Conservation (phyloP, 225 moss, liverwort and hornwort genomes). For the Anthoceros angustus region DNA sequence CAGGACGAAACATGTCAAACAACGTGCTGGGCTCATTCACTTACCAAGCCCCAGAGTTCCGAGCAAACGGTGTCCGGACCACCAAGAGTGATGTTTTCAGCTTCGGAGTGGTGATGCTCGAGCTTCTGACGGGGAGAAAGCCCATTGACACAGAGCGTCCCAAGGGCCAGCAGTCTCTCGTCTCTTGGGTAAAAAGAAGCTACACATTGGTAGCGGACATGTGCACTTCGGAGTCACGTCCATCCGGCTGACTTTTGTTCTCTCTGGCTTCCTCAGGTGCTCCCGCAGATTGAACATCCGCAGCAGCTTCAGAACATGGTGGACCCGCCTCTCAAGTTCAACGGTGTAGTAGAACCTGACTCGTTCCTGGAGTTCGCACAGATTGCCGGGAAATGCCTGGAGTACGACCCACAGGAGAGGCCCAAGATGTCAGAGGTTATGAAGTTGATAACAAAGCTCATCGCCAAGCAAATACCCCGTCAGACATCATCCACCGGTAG, state of each 20-base stretch:
- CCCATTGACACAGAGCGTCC: slow-evolving; percentile 14
- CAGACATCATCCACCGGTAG: slow-evolving; percentile 2
- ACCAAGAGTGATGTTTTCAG: slow-evolving; percentile 38
- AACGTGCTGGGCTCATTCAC: slow-evolving; percentile 1
- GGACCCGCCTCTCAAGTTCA: background rate
- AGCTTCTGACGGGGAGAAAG: slow-evolving; percentile 23
- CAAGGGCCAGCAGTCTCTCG: slow-evolving; percentile 1
- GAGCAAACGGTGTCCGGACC: slow-evolving; percentile 16
- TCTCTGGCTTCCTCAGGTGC: background rate
- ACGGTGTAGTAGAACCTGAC: background rate
- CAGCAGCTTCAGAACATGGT: background rate
- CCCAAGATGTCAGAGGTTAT: background rate
- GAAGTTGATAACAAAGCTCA: background rate
- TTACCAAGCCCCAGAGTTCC: background rate
- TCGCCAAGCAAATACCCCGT: background rate
- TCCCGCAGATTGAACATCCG: background rate
- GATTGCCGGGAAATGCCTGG: background rate
- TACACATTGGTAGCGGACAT: no score
- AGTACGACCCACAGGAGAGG: slow-evolving; percentile 1
- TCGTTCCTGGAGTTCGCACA: background rate
- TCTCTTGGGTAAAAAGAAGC: background rate
- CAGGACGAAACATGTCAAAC: slow-evolving; percentile 2
- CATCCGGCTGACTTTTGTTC: background rate
- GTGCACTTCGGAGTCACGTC: background rate
- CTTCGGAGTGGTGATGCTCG: slow-evolving; percentile 34